Base-by-base conservation (phyloP, 176 grass and related monocot genomes). In the Aegilops umbellulata region DNA sequence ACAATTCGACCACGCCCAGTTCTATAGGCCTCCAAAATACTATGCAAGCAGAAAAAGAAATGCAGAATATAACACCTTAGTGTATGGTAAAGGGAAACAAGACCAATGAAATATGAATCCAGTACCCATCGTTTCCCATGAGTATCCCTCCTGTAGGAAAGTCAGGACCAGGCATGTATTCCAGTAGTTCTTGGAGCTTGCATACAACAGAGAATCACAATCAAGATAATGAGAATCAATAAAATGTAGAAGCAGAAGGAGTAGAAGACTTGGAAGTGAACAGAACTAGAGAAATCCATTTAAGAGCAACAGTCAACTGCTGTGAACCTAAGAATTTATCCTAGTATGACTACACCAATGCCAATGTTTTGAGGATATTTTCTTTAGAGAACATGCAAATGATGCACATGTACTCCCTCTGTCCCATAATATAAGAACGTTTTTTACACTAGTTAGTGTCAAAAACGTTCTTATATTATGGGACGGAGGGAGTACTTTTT, bases 111-210 rank as follows among this genome's bases (percentile, higher is more conserved):
- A 74, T 41, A 62, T 65, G 20, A 22, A 74, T 51, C 6, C 67
- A 69, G 38, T 94, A 98, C 96, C 96, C 93, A 77, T 82, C 70
- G 88, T 85, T 98, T 80, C 93, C 96, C 64, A 98, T 70, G 29
- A 98, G 95, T 79, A 92, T 83, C 82, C 93, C 96, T 89, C 96
- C 96, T 30, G 96, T 98, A 88, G 96, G 96, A 46, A 98, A 98
- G 79, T 98, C 96, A 42, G 96, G 96, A 74, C 93, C 96, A 74
- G 96, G 96, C 93, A 98, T 98, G 88, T 74, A 92, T 81, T 98
- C 96, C 73, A 98, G 61, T 75, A 98, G 88, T 92, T 98, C 96
- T 91, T 98, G 93, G 58, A 98, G 85, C 96, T 98, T 82, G 47
- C 77, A 69, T 67, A 66, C 22, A 44, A 86, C 51, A 94, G 29